Evolutionary conservation across 2,329 filamentous ascomycete species (phyloP).

Genomic region (Alternaria conjuncta): DNA sequence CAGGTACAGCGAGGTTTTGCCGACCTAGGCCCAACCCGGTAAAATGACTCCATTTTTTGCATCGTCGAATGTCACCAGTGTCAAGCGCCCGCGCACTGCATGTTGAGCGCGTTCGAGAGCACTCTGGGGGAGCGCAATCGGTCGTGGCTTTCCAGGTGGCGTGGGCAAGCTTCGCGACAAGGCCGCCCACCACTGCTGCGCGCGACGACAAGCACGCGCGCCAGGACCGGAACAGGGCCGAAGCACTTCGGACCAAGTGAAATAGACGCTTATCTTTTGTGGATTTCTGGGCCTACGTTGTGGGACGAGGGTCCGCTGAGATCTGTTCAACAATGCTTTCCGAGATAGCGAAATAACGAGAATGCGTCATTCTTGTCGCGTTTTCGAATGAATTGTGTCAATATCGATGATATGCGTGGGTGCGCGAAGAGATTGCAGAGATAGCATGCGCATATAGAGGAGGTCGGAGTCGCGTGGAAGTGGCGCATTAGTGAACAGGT

Average conservation of each 20-base stretch:
- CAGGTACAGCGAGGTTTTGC: slow-evolving; percentile 8
- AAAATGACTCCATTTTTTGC: slow-evolving; percentile 1
- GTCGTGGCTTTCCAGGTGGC: background rate
- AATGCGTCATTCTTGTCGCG: slow-evolving; percentile 1
- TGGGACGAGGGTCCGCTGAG: slow-evolving; percentile 8
- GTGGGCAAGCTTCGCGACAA: slow-evolving; percentile 2
- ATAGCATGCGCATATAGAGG: background rate
- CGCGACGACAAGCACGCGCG: background rate
- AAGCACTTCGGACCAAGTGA: slow-evolving; percentile 5
- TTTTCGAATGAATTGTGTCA: slow-evolving; percentile 2
- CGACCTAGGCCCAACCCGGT: background rate
- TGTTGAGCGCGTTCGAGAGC: slow-evolving; percentile 7
- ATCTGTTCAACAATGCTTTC: slow-evolving; percentile 3
- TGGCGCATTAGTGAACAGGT: background rate
- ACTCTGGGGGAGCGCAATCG: background rate
- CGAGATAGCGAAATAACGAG: background rate
- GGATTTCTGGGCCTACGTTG: slow-evolving; percentile 5
- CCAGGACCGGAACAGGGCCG: background rate
- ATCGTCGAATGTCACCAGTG: slow-evolving; percentile 2
- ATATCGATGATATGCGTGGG: background rate
- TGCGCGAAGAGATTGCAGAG: background rate
- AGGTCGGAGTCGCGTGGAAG: background rate
- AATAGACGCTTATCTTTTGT: slow-evolving; percentile 16
- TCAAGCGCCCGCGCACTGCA: background rate
- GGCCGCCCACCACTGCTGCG: background rate